Conservation (phyloP, 106 monocot genomes). For the Iris macrosiphon region DNA sequence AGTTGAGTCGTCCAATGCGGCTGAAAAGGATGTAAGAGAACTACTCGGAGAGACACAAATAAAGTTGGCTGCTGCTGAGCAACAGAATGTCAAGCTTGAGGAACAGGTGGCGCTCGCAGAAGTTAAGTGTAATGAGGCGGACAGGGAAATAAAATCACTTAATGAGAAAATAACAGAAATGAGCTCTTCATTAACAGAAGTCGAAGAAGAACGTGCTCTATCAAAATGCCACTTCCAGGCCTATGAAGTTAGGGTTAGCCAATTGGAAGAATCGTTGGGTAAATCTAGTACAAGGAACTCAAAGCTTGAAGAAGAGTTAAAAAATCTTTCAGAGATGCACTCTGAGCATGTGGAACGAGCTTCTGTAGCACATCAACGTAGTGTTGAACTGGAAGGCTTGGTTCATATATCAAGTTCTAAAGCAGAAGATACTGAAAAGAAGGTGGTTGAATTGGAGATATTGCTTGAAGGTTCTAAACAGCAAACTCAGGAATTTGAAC, state of each 20-base stretch:
- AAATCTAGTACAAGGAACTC: slow-evolving; percentile 24
- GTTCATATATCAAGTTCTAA: slow-evolving; percentile 40
- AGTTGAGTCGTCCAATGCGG: slow-evolving; percentile 31
- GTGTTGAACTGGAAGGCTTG: slow-evolving; percentile 43
- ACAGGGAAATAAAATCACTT: slow-evolving; percentile 38
- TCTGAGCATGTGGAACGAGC: slow-evolving; percentile 29
- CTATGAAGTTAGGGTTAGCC: slow-evolving; percentile 45
- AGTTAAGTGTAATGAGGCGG: slow-evolving; percentile 31
- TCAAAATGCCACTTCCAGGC: slow-evolving; percentile 30
- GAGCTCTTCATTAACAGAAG: slow-evolving; percentile 19
- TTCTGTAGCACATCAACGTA: slow-evolving; percentile 24
- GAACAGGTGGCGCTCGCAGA: slow-evolving; percentile 41
- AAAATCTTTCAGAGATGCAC: slow-evolving; percentile 37
- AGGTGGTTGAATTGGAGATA: slow-evolving; percentile 47
- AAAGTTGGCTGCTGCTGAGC: slow-evolving; percentile 44
- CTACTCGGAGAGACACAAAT: slow-evolving; percentile 44
- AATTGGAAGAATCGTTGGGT: slow-evolving; percentile 55
- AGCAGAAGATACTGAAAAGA: slow-evolving; percentile 41
- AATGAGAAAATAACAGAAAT: slow-evolving; percentile 43
- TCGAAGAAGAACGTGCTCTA: slow-evolving; percentile 35
- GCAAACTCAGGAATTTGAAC: slow-evolving; percentile 29
- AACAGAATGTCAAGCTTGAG: slow-evolving; percentile 50
- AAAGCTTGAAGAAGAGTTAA: slow-evolving; percentile 49
- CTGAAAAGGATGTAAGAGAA: slow-evolving; percentile 36
- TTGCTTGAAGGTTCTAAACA: slow-evolving; percentile 33